Conservation (phyloP, 495 filamentous ascomycete genomes). For the Aspergillus avenaceus region DNA sequence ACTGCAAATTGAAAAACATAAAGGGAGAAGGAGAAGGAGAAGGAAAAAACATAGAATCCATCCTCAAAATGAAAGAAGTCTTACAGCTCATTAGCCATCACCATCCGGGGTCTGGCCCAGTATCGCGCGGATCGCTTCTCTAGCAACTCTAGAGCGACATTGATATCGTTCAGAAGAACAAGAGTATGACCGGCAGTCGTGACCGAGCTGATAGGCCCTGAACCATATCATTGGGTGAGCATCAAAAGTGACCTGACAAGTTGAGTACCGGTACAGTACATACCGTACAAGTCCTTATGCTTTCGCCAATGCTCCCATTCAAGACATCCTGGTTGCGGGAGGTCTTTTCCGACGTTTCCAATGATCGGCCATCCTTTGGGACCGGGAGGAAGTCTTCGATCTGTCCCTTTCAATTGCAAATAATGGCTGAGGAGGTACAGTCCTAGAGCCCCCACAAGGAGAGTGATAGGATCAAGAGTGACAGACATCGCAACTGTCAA, state of each 20-base stretch:
- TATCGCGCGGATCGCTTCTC: conserved; percentile 40
- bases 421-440: background rate
- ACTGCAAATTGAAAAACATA: background rate
- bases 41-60: too few species aligned
- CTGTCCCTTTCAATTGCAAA: too few species aligned
- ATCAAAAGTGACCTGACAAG: too few species aligned
- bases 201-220: conserved; percentile 48
- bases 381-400: conserved; percentile 1
- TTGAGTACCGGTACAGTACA: background rate
- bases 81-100: background rate
- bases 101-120: conserved; percentile 32
- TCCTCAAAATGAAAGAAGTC: conserved; percentile 16
- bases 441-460: background rate
- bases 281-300: conserved; percentile 40
- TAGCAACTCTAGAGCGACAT: conserved; percentile 39
- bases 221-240: too few species aligned
- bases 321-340: conserved; percentile 29
- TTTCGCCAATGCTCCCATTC: conserved; percentile 43
- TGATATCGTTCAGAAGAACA: conserved; percentile 42
- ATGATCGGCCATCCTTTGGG: conserved; percentile 16
- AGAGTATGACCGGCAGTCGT: conserved; percentile 42
- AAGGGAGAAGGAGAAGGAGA: too few species aligned
- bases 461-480: background rate
- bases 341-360: conserved; percentile 35
- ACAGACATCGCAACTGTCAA: background rate